phyloP scores from a whole-genome alignment of 805 yeast genomes.

The Yarrowia sp. region DNA sequence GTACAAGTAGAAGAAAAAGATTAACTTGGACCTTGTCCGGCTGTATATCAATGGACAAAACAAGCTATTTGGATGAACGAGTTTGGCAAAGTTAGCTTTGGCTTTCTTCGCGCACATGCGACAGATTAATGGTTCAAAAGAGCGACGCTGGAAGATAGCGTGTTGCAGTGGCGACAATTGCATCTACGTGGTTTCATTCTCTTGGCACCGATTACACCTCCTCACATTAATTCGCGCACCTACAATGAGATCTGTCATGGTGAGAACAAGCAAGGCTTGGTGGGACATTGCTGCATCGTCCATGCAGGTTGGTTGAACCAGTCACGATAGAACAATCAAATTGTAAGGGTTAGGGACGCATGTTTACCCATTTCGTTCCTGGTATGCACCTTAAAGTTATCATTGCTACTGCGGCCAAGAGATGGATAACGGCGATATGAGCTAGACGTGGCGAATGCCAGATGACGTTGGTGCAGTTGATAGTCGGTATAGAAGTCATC shows the following conservation, averaged over 20 bases:
- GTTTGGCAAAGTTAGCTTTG: conserved; percentile 21
- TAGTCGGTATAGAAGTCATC: neutral
- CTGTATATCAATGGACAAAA: conserved; percentile 8
- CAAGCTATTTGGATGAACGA: neutral
- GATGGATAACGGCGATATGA: conserved; percentile 3
- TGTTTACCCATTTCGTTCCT: neutral
- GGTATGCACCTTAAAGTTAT: conserved; percentile 22
- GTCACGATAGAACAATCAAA: conserved; percentile 3
- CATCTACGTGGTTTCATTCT: neutral
- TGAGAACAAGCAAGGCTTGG: neutral
- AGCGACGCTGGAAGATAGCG: conserved; percentile 5
- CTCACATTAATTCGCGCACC: no score
- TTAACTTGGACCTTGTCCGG: neutral
- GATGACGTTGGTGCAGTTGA: neutral
- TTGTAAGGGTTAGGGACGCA: conserved; percentile 15
- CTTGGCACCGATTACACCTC: no score
- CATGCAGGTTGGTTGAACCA: conserved; percentile 2
- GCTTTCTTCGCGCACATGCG: conserved; percentile 17
- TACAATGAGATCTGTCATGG: neutral
- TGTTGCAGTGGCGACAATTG: neutral
- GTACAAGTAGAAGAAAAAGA: conserved; percentile 6
- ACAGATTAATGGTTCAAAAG: neutral
- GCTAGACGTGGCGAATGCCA: neutral
- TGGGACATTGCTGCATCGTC: conserved; percentile 21
- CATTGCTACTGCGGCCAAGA: conserved; percentile 23